Evolutionary conservation across 768 basidiomycete species (phyloP).

Genomic region (Mycena sanguinolenta): DNA sequence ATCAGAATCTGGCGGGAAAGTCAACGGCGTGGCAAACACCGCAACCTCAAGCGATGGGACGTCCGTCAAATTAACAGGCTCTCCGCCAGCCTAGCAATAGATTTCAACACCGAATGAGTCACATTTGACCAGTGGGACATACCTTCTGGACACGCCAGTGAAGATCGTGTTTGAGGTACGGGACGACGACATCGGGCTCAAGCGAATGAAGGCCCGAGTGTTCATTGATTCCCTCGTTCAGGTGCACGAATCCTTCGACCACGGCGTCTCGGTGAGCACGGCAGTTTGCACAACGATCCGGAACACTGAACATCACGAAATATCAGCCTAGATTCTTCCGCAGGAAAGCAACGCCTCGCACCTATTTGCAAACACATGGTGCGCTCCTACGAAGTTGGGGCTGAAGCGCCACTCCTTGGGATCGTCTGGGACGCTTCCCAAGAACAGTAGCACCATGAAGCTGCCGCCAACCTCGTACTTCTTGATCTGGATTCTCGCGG

Average conservation of each 20-base stretch:
- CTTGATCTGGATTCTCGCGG: constrained; percentile 55
- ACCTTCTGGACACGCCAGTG: constrained; percentile 60
- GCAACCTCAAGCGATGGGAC: constrained; percentile 47
- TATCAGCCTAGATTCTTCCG: background rate
- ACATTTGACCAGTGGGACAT: constrained; percentile 7
- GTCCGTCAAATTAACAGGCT: constrained; percentile 15
- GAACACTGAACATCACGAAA: background rate
- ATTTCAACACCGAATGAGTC: background rate
- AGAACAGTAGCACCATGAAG: constrained; percentile 63
- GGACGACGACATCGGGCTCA: constrained; percentile 53
- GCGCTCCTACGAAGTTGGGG: constrained; percentile 57
- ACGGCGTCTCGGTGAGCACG: constrained; percentile 45
- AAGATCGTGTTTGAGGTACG: constrained; percentile 56
- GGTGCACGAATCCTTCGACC: constrained; percentile 60
- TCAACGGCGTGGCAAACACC: constrained; percentile 45
- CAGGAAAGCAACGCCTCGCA: constrained; percentile 4
- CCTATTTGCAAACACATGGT: constrained; percentile 58
- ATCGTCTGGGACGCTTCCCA: constrained; percentile 56
- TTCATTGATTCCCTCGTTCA: constrained; percentile 51
- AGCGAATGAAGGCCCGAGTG: constrained; percentile 48
- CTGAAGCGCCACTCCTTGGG: constrained; percentile 51
- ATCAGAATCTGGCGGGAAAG: constrained; percentile 44
- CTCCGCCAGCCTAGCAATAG: constrained; percentile 17
- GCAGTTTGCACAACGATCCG: constrained; percentile 57
- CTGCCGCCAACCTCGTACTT: constrained; percentile 58